phyloP scores from a whole-genome alignment of 371 early-diverging fungal genomes.

The Zopfochytrium polystomum region DNA sequence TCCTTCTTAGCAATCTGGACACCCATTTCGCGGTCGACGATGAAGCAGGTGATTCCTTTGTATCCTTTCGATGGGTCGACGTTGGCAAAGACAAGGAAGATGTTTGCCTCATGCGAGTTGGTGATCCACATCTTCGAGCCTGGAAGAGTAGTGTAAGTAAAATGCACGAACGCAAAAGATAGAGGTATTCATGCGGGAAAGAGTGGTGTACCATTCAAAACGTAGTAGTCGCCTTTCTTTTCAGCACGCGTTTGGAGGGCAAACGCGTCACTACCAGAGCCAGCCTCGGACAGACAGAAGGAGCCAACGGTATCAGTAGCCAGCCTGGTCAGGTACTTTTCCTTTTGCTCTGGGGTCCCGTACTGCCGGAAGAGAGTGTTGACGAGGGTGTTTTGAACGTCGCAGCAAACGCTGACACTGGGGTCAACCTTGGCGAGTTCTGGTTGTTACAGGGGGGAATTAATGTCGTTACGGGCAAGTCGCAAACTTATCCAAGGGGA shows the following conservation, averaged over 20 bases:
- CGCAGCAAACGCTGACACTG: conserved; percentile 86
- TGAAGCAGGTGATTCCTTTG: conserved; percentile 97
- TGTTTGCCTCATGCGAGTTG: conserved; percentile 75
- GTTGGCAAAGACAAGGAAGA: conserved; percentile 97
- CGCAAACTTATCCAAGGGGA: no score
- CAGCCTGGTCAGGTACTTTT: conserved; percentile 79
- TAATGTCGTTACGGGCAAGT: no score
- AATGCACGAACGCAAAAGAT: no score
- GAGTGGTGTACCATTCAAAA: conserved; percentile 73
- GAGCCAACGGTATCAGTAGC: conserved; percentile 86
- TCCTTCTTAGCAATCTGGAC: conserved; percentile 95
- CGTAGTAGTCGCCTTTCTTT: conserved; percentile 86
- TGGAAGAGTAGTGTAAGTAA: conserved; percentile 22
- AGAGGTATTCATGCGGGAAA: conserved; percentile 55
- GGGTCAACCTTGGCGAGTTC: conserved; percentile 97
- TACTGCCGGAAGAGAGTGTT: conserved; percentile 91
- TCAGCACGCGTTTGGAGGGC: conserved; percentile 89
- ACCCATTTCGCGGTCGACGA: conserved; percentile 94
- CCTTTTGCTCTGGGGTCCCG: conserved; percentile 69
- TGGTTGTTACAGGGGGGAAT: conserved; percentile 19
- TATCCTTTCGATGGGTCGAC: conserved; percentile 91
- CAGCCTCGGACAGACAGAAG: conserved; percentile 93
- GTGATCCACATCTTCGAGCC: conserved; percentile 80
- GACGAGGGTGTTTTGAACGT: conserved; percentile 97
- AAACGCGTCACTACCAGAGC: conserved; percentile 94